These are phyloP conservation scores for Auricularia sp. DNA, from an alignment of 768 basidiomycete genomes.

Conservation along the genomic window DNA sequence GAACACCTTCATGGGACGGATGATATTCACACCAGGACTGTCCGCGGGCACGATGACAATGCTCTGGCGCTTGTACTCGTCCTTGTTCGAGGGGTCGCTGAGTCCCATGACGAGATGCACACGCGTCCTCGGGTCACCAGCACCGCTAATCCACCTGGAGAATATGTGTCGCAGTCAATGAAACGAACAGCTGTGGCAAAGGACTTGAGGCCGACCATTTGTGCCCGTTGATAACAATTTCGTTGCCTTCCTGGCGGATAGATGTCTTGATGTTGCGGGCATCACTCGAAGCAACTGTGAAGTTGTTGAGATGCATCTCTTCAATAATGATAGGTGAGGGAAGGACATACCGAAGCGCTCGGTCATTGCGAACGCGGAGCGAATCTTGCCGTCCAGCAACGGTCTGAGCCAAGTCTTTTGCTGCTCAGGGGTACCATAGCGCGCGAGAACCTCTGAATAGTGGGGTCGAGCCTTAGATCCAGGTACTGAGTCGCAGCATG, in stretches of 20 bases:
- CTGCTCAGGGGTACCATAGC: constrained; percentile 85
- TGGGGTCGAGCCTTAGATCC: neutral
- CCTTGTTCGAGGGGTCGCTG: constrained; percentile 76
- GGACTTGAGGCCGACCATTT: constrained; percentile 60
- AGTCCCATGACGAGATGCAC: constrained; percentile 93
- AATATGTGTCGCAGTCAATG: neutral
- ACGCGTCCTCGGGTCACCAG: constrained; percentile 82
- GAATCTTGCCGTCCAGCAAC: constrained; percentile 83
- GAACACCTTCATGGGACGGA: constrained; percentile 90
- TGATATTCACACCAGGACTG: constrained; percentile 73
- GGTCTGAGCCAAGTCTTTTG: constrained; percentile 85
- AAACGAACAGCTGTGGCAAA: constrained; percentile 3
- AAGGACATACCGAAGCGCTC: constrained; percentile 65
- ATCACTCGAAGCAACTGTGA: constrained; percentile 80
- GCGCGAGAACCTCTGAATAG: constrained; percentile 83
- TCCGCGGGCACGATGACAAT: constrained; percentile 91
- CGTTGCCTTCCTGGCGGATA: constrained; percentile 70
- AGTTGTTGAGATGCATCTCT: neutral
- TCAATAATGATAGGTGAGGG: neutral
- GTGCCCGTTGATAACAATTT: constrained; percentile 90
- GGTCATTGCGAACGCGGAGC: constrained; percentile 95
- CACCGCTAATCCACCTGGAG: constrained; percentile 90
- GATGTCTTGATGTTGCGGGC: constrained; percentile 91
- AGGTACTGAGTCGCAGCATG: neutral
- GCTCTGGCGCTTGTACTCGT: constrained; percentile 75